These are phyloP conservation scores for Phytophthora sansomeana DNA, from an alignment of 352 stramenopile species.

Conservation along the genomic window DNA sequence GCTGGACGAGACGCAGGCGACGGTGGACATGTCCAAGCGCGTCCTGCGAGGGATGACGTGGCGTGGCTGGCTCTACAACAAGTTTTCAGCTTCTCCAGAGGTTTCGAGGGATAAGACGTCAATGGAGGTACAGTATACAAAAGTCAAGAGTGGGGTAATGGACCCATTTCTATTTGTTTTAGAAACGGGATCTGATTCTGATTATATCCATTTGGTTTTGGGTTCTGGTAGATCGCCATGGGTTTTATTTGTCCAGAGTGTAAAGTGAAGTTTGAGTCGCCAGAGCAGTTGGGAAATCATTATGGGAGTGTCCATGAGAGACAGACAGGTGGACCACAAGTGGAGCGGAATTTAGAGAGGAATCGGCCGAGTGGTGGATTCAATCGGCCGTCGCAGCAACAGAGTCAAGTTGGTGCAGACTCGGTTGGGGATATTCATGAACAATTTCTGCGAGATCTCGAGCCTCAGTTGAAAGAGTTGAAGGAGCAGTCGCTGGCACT, in stretches of 20 bases:
- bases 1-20: slow-evolving; percentile 69
- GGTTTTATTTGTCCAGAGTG: slow-evolving; percentile 89
- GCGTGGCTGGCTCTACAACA: slow-evolving; percentile 85
- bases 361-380: too few species aligned
- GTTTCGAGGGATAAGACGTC: slow-evolving; percentile 1
- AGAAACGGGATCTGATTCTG: not conserved
- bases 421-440: too few species aligned
- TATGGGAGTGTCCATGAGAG: too few species aligned
- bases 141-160: not conserved
- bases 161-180: not conserved
- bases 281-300: slow-evolving; percentile 62
- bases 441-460: too few species aligned
- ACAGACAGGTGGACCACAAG: too few species aligned
- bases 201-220: not conserved
- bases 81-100: slow-evolving; percentile 53
- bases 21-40: slow-evolving; percentile 64
- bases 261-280: slow-evolving; percentile 69
- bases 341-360: too few species aligned
- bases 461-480: too few species aligned
- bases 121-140: slow-evolving; percentile 24
- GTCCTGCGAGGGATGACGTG: slow-evolving; percentile 78
- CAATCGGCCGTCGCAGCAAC: too few species aligned
- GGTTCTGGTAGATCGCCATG: slow-evolving; percentile 68
- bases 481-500: too few species aligned
- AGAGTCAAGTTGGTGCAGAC: too few species aligned